Conservation (phyloP, 176 grass and related monocot species). For the Musa itinerans region DNA sequence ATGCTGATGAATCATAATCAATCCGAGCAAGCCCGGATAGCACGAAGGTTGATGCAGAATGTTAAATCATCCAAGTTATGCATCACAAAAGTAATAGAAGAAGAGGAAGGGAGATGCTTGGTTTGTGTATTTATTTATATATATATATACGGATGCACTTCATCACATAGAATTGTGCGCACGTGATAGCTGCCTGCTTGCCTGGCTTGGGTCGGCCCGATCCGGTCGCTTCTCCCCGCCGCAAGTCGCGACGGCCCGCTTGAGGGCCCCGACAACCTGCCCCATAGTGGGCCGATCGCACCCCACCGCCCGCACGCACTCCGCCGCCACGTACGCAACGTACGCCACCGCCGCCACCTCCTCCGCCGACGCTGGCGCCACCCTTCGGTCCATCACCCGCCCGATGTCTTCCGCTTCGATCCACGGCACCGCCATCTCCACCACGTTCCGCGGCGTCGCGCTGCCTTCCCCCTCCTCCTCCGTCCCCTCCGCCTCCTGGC, state of each 20-base stretch:
- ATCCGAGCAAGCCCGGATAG: too few species aligned
- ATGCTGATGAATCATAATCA: too few species aligned
- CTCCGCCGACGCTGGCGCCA: constrained; percentile 26
- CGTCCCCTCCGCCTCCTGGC: constrained; percentile 23
- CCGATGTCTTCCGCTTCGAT: constrained; percentile 27
- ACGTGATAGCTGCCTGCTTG: background rate
- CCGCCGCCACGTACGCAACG: constrained; percentile 41
- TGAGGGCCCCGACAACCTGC: constrained; percentile 60
- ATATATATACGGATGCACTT: background rate
- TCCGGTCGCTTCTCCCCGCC: constrained; percentile 11
- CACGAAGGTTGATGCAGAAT: too few species aligned
- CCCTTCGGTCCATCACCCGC: constrained; percentile 38
- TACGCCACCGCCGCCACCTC: constrained; percentile 53
- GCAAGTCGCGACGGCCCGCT: constrained; percentile 58
- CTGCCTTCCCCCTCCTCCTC: constrained; percentile 2
- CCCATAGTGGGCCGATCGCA: constrained; percentile 54
- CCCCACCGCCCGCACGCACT: constrained; percentile 54
- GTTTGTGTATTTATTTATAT: background rate
- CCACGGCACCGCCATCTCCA: constrained; percentile 61
- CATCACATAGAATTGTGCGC: background rate
- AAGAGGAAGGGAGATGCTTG: too few species aligned
- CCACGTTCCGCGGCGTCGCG: constrained; percentile 40
- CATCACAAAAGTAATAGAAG: too few species aligned
- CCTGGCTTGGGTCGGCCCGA: background rate
- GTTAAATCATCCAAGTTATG: too few species aligned